Conservation (phyloP, 2,329 filamentous ascomycete genomes). For the Diaporthe sp. region DNA sequence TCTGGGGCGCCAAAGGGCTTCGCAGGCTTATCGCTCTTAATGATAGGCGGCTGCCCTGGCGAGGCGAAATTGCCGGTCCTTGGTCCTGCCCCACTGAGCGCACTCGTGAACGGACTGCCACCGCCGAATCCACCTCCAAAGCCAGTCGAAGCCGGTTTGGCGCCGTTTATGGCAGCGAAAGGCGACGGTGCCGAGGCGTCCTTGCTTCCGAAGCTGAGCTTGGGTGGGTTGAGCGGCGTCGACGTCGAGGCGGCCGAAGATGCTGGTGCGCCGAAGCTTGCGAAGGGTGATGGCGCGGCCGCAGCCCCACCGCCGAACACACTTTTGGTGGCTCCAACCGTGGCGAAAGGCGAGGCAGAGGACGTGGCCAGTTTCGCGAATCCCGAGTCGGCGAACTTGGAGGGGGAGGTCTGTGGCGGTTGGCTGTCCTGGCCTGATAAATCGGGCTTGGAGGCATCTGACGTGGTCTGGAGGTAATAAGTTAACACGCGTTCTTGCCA, state of each 20-base stretch:
- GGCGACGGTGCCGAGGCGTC: constrained; percentile 55
- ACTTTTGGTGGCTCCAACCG: constrained; percentile 62
- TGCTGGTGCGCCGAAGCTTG: constrained; percentile 52
- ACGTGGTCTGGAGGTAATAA: constrained; percentile 39
- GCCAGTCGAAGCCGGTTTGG: constrained; percentile 45
- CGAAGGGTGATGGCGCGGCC: constrained; percentile 54
- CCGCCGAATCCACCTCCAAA: constrained; percentile 60
- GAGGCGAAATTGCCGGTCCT: constrained; percentile 79
- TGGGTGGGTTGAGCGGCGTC: constrained; percentile 45
- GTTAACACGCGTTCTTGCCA: constrained; percentile 13
- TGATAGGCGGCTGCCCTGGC: constrained; percentile 58
- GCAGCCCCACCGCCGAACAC: constrained; percentile 63
- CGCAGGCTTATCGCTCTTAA: constrained; percentile 70
- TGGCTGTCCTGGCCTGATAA: constrained; percentile 48
- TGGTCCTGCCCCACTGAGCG: constrained; percentile 53
- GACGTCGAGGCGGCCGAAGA: constrained; percentile 43
- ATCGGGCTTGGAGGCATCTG: constrained; percentile 43
- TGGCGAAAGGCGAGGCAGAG: constrained; percentile 73
- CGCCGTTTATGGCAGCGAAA: constrained; percentile 57
- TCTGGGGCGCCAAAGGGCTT: constrained; percentile 84
- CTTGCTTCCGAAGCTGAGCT: constrained; percentile 61
- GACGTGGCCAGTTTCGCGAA: constrained; percentile 75
- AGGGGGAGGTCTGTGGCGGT: constrained; percentile 60
- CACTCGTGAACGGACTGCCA: constrained; percentile 50
- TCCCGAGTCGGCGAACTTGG: constrained; percentile 76